These are phyloP conservation scores for Salix koriyanagi DNA, from an alignment of 345 rosid genomes.

Conservation along the genomic window DNA sequence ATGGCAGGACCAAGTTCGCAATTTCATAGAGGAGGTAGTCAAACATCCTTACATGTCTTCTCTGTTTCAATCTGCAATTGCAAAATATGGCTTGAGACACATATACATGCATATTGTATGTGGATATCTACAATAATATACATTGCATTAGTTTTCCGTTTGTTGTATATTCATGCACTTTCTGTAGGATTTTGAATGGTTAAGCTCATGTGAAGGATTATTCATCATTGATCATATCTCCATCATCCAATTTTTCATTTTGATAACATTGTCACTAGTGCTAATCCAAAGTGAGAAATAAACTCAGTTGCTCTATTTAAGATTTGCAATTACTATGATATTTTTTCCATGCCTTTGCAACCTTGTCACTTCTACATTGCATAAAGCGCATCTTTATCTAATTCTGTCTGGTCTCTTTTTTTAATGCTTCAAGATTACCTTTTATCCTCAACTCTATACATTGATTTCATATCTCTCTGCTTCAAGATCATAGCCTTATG, in stretches of 20 bases:
- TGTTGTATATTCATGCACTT: neutral
- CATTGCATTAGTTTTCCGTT: neutral
- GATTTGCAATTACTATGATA: neutral
- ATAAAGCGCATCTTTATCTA: neutral
- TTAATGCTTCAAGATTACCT: neutral
- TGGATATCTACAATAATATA: neutral
- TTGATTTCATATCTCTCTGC: neutral
- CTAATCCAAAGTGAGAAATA: neutral
- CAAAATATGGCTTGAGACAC: neutral
- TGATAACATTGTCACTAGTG: neutral
- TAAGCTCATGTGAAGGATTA: neutral
- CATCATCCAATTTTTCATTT: neutral
- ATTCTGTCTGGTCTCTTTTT: neutral
- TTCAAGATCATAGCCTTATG: neutral
- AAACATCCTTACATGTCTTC: neutral
- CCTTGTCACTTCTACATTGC: neutral
- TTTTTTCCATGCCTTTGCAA: neutral
- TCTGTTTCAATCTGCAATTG: neutral
- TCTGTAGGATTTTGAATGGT: neutral
- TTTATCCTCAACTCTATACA: neutral
- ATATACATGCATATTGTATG: neutral
- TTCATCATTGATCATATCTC: neutral
- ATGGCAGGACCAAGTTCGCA: conserved; percentile 78
- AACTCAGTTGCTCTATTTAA: neutral
- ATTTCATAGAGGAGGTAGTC: conserved; percentile 72